These are phyloP conservation scores for Zygoascus biomembranicola DNA, from an alignment of 805 yeast genomes.

Conservation along the genomic window DNA sequence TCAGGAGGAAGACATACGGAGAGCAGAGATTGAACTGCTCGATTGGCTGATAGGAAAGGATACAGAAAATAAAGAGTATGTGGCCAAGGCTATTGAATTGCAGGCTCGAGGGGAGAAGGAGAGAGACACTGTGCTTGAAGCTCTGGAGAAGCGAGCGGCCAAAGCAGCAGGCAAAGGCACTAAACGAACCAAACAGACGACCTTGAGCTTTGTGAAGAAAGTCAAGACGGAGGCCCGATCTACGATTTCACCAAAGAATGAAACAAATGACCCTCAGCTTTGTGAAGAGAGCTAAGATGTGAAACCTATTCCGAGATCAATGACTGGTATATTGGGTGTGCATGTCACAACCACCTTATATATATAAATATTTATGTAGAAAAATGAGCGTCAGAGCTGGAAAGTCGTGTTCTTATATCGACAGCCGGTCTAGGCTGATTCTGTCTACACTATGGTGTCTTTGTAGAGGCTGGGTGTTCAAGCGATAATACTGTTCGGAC, in stretches of 20 bases:
- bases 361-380: too few species aligned
- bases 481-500: slow-evolving; percentile 19
- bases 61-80: slow-evolving; percentile 47
- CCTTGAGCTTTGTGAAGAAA: not conserved
- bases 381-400: too few species aligned
- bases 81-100: slow-evolving; percentile 41
- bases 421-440: slow-evolving; percentile 17
- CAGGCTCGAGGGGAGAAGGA: slow-evolving; percentile 56
- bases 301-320: too few species aligned
- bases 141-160: slow-evolving; percentile 46
- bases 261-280: not conserved
- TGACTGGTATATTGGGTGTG: too few species aligned
- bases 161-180: not conserved
- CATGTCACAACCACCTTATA: too few species aligned
- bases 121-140: slow-evolving; percentile 58
- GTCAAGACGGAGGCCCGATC: not conserved
- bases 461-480: slow-evolving; percentile 14
- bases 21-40: slow-evolving; percentile 71
- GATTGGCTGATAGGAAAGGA: slow-evolving; percentile 68
- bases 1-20: slow-evolving; percentile 19
- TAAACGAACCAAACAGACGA: not conserved
- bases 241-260: too few species aligned
- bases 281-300: too few species aligned
- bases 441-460: slow-evolving; percentile 18
- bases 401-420: slow-evolving; percentile 9